Conservation (phyloP, 106 monocot species). For the Dendrobium nobile region DNA sequence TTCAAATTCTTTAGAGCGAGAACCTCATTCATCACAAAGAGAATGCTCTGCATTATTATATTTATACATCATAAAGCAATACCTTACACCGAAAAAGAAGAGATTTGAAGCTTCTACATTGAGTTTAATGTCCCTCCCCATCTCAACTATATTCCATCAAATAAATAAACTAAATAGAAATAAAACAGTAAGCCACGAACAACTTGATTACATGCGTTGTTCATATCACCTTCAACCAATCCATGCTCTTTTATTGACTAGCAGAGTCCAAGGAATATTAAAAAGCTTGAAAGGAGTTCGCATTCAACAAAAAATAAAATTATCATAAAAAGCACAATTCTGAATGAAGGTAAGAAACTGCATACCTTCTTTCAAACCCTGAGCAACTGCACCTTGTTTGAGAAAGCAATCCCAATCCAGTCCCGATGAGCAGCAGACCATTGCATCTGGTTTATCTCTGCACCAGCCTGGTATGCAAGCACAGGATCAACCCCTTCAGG, state of each 20-base stretch:
- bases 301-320: not conserved
- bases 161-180: not conserved
- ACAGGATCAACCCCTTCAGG: slow-evolving; percentile 12
- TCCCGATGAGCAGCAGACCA: slow-evolving; percentile 10
- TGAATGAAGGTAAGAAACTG: not conserved
- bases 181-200: not conserved
- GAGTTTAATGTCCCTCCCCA: not conserved
- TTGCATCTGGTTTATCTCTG: slow-evolving; percentile 17
- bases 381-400: slow-evolving; percentile 13
- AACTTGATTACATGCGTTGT: not conserved
- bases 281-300: not conserved
- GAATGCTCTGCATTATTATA: not conserved
- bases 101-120: not conserved
- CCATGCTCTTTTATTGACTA: not conserved
- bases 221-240: not conserved
- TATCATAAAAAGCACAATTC: not conserved
- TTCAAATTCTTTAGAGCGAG: not conserved
- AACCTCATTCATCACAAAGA: not conserved
- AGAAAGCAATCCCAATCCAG: slow-evolving; percentile 12
- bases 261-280: not conserved
- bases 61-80: not conserved
- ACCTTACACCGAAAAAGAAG: not conserved
- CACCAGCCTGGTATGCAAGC: slow-evolving; percentile 3
- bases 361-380: slow-evolving; percentile 9
- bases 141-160: not conserved